These are phyloP conservation scores for Breynia disticha DNA, from an alignment of 441 rosid species.

Conservation along the genomic window DNA sequence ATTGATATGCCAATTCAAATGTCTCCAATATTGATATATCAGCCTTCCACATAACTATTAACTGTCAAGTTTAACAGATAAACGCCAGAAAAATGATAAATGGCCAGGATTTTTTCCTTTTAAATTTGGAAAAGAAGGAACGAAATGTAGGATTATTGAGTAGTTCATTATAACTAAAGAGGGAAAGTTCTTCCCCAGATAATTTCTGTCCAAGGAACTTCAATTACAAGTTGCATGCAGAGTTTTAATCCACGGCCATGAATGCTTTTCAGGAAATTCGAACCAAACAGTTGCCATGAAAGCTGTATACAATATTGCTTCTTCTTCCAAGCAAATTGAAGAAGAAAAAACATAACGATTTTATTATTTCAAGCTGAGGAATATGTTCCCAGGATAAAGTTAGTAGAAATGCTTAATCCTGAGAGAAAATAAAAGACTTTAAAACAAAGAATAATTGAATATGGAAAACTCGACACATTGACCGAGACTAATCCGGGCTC, in stretches of 20 bases:
- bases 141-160: too few relatives aligned
- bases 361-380: background rate
- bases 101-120: too few relatives aligned
- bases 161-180: too few relatives aligned
- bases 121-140: too few relatives aligned
- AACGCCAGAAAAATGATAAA: too few relatives aligned
- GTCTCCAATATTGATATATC: too few relatives aligned
- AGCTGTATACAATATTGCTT: background rate
- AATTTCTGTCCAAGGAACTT: background rate
- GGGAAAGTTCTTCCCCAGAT: background rate
- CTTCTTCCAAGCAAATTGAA: slow-evolving; percentile 1
- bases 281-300: background rate
- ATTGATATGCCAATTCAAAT: too few relatives aligned
- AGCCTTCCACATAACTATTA: too few relatives aligned
- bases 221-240: background rate
- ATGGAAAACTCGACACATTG: background rate
- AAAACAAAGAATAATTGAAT: background rate
- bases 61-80: too few relatives aligned
- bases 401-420: background rate
- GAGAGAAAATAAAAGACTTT: background rate
- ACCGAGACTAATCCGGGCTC: background rate
- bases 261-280: background rate
- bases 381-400: slow-evolving; percentile 17
- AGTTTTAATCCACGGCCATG: background rate
- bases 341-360: background rate